Base-by-base conservation (phyloP, 2,329 filamentous ascomycete genomes). In the Botrytis fragariae region DNA sequence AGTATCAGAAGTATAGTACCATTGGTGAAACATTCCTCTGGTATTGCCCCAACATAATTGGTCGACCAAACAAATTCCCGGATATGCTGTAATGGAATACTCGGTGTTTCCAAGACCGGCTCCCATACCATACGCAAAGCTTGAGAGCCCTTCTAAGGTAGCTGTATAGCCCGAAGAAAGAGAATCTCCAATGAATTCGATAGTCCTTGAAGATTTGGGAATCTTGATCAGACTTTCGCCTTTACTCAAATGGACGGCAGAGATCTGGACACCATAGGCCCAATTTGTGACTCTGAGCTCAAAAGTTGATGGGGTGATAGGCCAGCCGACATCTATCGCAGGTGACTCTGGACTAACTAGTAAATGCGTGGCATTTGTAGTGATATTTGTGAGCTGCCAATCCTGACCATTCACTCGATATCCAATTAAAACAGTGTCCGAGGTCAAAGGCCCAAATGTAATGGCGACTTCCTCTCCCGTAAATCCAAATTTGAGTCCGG, bases 371-470 rank as follows among this genome's bases (percentile, higher is more conserved):
- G 83, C 83, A 39, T 84, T 84, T 0, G 85, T 84, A 2, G 87
- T 89, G 63, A 90, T 85, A 77, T 91, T 90, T 48, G 87, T 88
- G 77, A 90, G 87, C 72, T 84, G 82, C 88, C 88, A 91, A 77
- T 89, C 88, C 69, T 88, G 84, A 4, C 87, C 87, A 59, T 84
- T 84, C 39, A 90, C 83, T n/a, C 88, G 85, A 79, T 88, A 90
- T 8, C 85, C 88, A 44, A 91, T 81, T 3, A 90, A 82, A 84
- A 86, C 75, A 37, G 72, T 74, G 62, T 78, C 54, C 1, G 85
- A 74, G 3, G 79, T 79, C 35, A 74, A 75, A 64, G 72, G 70
- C 1, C 77, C 77, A 72, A 79, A 79, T 6, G 75, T 75, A 29
- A 78, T 78, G 6, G 74, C 76, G n/a, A 79, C 75, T 62, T 75